A percentile compares a stretch with the other conserved stretches of the same genome.
Conservation (phyloP, 805 yeast species). For the Brettanomyces sp. region DNA sequence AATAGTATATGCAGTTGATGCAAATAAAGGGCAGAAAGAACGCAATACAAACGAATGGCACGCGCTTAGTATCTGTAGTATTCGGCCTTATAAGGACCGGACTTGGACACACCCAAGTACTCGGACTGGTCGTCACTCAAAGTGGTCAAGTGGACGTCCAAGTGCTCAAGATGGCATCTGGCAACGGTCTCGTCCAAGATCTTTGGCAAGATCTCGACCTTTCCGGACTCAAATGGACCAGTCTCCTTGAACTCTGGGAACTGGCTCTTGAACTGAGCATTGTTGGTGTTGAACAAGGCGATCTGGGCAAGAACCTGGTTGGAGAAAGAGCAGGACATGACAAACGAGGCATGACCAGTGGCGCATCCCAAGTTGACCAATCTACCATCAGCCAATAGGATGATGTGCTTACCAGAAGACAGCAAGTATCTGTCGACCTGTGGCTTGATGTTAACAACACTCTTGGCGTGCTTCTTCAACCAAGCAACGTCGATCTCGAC, state of each 20-base stretch:
- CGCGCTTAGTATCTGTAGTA: conserved; percentile 83
- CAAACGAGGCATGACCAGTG: conserved; percentile 98
- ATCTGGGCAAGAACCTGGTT: conserved; percentile 99
- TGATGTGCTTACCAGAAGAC: conserved; percentile 83
- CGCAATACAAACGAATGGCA: not conserved
- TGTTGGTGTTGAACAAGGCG: conserved; percentile 86
- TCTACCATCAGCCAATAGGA: conserved; percentile 98
- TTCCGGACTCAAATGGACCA: conserved; percentile 79
- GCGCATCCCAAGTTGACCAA: conserved; percentile 99
- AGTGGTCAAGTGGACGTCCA: conserved; percentile 78
- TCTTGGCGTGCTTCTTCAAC: conserved; percentile 89
- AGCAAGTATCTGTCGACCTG: conserved; percentile 96
- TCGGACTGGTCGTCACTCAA: conserved; percentile 80
- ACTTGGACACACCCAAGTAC: conserved; percentile 82
- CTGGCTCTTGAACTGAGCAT: conserved; percentile 67
- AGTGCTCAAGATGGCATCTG: conserved; percentile 88
- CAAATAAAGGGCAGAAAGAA: conserved; percentile 5
- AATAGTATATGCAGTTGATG: conserved; percentile 24
- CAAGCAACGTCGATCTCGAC: conserved; percentile 99
- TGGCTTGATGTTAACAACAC: conserved; percentile 95
- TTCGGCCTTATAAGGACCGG: conserved; percentile 98
- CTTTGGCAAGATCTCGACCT: conserved; percentile 93
- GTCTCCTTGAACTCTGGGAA: conserved; percentile 87
- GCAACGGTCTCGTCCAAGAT: conserved; percentile 98
- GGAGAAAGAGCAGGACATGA: conserved; percentile 99